These are phyloP conservation scores for Chalciporus piperatus DNA, from an alignment of 768 basidiomycete genomes.

Conservation along the genomic window DNA sequence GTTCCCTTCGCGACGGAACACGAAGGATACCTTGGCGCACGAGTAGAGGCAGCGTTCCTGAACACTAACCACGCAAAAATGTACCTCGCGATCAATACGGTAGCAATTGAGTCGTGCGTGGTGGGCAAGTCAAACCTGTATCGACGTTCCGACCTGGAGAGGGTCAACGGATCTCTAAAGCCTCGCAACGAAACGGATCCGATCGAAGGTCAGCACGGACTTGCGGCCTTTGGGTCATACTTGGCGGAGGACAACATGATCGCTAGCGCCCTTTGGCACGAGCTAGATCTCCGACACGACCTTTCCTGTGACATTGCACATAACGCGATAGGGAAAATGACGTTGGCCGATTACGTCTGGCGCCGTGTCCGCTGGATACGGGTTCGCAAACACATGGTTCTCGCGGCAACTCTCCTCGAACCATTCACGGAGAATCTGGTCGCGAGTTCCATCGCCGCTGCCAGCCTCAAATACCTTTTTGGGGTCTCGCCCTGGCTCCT, in stretches of 20 bases:
- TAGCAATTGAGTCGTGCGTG: conserved; percentile 91
- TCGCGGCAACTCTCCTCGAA: conserved; percentile 82
- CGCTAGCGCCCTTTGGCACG: conserved; percentile 88
- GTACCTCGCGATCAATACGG: conserved; percentile 91
- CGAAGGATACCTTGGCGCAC: conserved; percentile 69
- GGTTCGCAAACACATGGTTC: conserved; percentile 91
- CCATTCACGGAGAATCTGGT: conserved; percentile 90
- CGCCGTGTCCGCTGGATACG: conserved; percentile 95
- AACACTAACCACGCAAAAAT: conserved; percentile 98
- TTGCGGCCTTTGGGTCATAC: conserved; percentile 81
- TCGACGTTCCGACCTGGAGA: conserved; percentile 82
- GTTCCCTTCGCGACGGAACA: conserved; percentile 84
- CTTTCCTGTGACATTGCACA: conserved; percentile 88
- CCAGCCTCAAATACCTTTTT: conserved; percentile 50
- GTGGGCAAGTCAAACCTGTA: conserved; percentile 97
- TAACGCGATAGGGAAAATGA: conserved; percentile 88
- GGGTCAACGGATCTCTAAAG: conserved; percentile 63
- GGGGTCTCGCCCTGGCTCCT: conserved; percentile 54
- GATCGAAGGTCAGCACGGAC: conserved; percentile 41
- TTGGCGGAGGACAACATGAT: conserved; percentile 99
- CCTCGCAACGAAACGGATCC: conserved; percentile 33
- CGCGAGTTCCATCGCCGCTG: conserved; percentile 60
- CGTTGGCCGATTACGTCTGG: conserved; percentile 79
- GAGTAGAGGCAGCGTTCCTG: conserved; percentile 89
- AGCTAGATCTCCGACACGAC: conserved; percentile 83